Evolutionary conservation across 2,329 filamentous ascomycete genomes (phyloP).

Genomic region (Aschersonia sp.): DNA sequence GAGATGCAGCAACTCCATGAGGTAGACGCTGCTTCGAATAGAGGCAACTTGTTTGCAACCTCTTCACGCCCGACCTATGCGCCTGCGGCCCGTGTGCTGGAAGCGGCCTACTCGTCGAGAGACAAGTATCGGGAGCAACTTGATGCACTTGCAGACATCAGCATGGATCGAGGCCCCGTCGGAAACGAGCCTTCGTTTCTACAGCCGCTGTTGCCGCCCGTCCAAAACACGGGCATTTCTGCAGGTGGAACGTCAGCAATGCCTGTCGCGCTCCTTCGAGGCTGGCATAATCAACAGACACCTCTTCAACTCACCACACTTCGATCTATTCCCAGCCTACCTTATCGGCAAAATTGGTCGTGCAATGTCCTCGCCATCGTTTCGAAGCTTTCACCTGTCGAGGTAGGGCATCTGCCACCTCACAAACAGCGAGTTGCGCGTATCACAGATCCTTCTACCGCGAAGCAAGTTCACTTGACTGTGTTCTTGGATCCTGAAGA

Average conservation of each 20-base stretch:
- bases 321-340: slow-evolving; percentile 32
- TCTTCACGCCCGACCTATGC: no score
- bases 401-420: slow-evolving; percentile 33
- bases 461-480: slow-evolving; percentile 36
- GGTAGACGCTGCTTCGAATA: background rate
- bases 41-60: background rate
- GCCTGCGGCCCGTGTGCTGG: no score
- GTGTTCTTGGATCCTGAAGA: slow-evolving; percentile 37
- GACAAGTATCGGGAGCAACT: no score
- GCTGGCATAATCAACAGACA: slow-evolving; percentile 23
- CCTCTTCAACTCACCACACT: slow-evolving; percentile 38
- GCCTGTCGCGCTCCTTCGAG: slow-evolving; percentile 22
- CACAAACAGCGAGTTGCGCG: slow-evolving; percentile 36
- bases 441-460: slow-evolving; percentile 34
- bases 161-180: background rate
- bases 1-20: slow-evolving; percentile 15
- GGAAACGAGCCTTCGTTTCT: background rate
- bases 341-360: slow-evolving; percentile 43
- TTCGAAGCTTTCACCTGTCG: slow-evolving; percentile 28
- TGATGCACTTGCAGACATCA: background rate
- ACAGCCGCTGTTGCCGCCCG: background rate
- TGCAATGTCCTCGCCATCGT: slow-evolving; percentile 40
- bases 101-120: no score
- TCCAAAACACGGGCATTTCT: background rate
- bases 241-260: background rate